Evolutionary conservation across 2,329 filamentous ascomycete species (phyloP), one percentile per base, ranked within the genome.

Genomic region (Penicillium italicum): DNA sequence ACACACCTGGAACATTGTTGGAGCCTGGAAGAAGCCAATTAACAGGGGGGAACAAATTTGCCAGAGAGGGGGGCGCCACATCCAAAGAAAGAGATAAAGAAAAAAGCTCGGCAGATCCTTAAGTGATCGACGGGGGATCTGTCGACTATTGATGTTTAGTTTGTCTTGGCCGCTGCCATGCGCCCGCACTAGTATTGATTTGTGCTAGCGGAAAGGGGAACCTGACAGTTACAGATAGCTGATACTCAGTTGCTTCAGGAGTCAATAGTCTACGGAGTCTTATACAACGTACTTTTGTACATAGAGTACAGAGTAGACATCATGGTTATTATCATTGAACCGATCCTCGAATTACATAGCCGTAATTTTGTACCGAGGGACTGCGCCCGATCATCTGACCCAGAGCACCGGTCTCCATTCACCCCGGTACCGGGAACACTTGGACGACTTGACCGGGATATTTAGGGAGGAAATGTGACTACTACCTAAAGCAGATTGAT

Each of bases 111-210:
- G 65, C 56, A 64, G 66, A 69, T 70, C 67, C 68, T 59, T 53
- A 65, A 57, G 55, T 64, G 70, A 73, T 72, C 70, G 70, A 70
- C 70, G 57, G 63, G 55, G 64, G 69, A 72, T 72, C 69, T 66
- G 67, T 67, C 55, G 61, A 73, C 70, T 73, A 73, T 73, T 73
- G 70, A 66, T 67, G 64, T 71, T 70, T 65, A 68, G 69, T 64
- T 60, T 58, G 59, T 48, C 66, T 69, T 71, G 69, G 69, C 48
- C n/a, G 34, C 62, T 63, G 63, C 63, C 64, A 66, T 62, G 54
- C 62, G 42, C 41, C 50, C n/a, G 31, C 46, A 41, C 47, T 55
- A 55, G 53, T 16, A 40, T 57, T 3, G 14, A 55, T 45, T 53
- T 18, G 53, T 50, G 4, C 34, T 55, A 55, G 53, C n/a, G 41